Evolutionary conservation across 2,329 filamentous ascomycete species (phyloP).

Genomic region (Monosporascus sp.): DNA sequence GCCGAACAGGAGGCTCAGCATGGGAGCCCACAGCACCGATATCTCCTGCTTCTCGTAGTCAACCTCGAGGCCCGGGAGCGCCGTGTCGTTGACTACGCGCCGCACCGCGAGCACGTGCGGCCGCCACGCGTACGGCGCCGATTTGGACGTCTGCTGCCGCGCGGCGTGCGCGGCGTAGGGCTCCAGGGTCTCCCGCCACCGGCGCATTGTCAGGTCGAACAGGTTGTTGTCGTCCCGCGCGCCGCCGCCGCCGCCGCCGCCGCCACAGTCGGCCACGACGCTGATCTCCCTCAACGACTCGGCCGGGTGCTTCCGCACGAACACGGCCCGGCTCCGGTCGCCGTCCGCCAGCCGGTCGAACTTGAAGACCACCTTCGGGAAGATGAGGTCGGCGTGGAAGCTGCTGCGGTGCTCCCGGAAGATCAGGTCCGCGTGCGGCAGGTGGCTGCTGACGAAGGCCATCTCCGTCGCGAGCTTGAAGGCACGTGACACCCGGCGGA

Average conservation of each 20-base stretch:
- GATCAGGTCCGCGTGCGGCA: constrained; percentile 1
- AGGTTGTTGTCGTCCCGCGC: background rate
- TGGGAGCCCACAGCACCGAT: constrained; percentile 9
- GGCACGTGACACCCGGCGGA: constrained; percentile 8
- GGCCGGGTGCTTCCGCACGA: background rate
- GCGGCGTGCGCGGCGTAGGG: constrained; percentile 1
- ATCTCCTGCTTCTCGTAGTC: constrained; percentile 4
- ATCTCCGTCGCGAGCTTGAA: constrained; percentile 9
- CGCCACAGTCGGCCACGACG: background rate
- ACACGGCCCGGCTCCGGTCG: background rate
- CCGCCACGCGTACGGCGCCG: background rate
- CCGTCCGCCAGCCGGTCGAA: background rate
- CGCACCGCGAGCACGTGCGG: constrained; percentile 7
- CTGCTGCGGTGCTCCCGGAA: background rate
- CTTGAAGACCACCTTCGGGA: background rate
- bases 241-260: background rate
- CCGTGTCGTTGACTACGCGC: constrained; percentile 10
- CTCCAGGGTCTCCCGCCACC: constrained; percentile 3
- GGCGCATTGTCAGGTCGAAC: constrained; percentile 1
- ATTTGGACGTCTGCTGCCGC: background rate
- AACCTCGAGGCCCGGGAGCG: constrained; percentile 6
- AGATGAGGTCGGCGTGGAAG: background rate
- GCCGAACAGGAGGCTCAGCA: constrained; percentile 9
- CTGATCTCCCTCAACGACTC: background rate
- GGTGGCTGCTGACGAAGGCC: constrained; percentile 7